phyloP scores from a whole-genome alignment of 1,139 yeast species.

The Yamadazyma friedrichii region DNA sequence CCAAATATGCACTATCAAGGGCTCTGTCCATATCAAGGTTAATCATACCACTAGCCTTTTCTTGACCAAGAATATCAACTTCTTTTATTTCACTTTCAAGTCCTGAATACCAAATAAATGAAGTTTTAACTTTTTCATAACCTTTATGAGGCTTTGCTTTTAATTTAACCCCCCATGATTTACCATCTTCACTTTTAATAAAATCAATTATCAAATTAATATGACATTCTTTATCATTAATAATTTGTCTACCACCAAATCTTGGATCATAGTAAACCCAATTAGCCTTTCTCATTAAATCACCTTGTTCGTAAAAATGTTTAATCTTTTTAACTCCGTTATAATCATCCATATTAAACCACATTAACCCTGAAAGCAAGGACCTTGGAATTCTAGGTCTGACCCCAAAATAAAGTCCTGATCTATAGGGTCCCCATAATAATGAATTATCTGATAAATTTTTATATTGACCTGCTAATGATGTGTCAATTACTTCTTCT shows the following conservation, averaged over 20 bases:
- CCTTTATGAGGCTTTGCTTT: constrained; percentile 60
- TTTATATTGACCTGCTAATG: constrained; percentile 23
- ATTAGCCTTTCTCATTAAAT: constrained; percentile 71
- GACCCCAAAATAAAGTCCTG: constrained; percentile 82
- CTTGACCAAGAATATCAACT: constrained; percentile 16
- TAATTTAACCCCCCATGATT: constrained; percentile 75
- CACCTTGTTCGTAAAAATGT: constrained; percentile 77
- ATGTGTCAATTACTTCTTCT: constrained; percentile 9
- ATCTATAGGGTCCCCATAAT: constrained; percentile 91
- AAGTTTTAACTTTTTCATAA: constrained; percentile 47
- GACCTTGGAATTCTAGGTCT: constrained; percentile 81
- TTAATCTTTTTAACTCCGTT: constrained; percentile 62
- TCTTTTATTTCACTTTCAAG: constrained; percentile 52
- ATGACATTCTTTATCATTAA: constrained; percentile 65
- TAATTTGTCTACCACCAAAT: constrained; percentile 76
- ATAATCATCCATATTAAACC: constrained; percentile 73
- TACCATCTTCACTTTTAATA: constrained; percentile 70
- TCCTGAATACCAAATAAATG: constrained; percentile 78
- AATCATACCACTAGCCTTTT: constrained; percentile 30
- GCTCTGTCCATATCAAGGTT: constrained; percentile 28
- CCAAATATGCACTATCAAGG: constrained; percentile 28
- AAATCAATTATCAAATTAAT: constrained; percentile 69
- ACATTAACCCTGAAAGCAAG: constrained; percentile 78
- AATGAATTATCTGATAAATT: constrained; percentile 34
- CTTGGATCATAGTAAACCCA: constrained; percentile 90